Evolutionary conservation across 768 basidiomycete species (phyloP).

Genomic region (Cyathus striatus): DNA sequence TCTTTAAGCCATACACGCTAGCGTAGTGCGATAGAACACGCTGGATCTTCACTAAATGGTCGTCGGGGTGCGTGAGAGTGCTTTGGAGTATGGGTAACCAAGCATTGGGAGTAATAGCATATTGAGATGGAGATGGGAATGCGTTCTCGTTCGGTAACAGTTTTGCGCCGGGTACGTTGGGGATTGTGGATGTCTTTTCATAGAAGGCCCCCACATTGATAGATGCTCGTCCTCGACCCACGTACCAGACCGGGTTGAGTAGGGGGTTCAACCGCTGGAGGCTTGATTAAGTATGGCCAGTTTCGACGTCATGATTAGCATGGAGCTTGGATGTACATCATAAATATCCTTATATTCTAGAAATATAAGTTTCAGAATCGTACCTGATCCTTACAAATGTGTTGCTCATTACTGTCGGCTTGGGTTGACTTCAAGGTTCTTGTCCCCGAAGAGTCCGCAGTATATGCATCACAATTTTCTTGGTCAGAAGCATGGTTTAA

Average conservation of each 20-base stretch:
- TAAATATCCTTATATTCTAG: no score
- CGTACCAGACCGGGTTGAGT: conserved; percentile 40
- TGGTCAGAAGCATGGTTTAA: no score
- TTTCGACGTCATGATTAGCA: no score
- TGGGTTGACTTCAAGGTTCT: no score
- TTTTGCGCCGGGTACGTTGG: conserved; percentile 11
- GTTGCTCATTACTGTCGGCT: no score
- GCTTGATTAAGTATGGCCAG: no score
- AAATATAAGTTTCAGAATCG: no score
- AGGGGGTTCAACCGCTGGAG: conserved; percentile 50
- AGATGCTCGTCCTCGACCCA: conserved; percentile 46
- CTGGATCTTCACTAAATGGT: conserved; percentile 43
- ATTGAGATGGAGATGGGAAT: conserved; percentile 22
- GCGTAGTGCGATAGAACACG: conserved; percentile 50
- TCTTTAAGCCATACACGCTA: conserved; percentile 35
- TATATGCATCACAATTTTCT: no score
- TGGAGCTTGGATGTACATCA: no score
- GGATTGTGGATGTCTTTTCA: conserved; percentile 14
- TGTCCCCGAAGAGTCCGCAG: no score
- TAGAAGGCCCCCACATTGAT: conserved; percentile 47
- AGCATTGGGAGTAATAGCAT: conserved; percentile 40
- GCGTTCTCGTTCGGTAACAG: conserved; percentile 15
- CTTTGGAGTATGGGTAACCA: conserved; percentile 52
- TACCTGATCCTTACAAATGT: no score
- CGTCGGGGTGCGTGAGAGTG: conserved; percentile 51